Evolutionary conservation across 441 rosid genomes (phyloP).

Genomic region (Biscutella laevigata): DNA sequence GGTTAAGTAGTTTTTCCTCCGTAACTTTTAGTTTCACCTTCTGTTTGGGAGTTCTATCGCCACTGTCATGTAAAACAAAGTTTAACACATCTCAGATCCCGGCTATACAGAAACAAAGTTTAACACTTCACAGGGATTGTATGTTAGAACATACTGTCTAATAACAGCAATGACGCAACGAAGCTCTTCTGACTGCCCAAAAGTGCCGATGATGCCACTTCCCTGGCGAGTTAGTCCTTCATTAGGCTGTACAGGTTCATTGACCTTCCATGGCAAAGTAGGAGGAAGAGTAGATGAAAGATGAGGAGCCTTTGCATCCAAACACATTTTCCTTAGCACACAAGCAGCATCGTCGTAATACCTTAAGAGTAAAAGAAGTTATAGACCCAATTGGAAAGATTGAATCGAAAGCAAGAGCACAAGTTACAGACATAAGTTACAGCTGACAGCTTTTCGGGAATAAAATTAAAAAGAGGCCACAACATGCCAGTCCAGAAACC

Average conservation of each 20-base stretch:
- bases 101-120: conserved; percentile 14
- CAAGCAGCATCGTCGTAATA: conserved; percentile 99
- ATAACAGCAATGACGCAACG: conserved; percentile 96
- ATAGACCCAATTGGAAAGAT: too few relatives aligned
- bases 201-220: conserved; percentile 93
- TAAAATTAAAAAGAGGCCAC: too few relatives aligned
- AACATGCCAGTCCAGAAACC: neutral
- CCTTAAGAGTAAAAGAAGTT: conserved; percentile 39
- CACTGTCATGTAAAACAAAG: conserved; percentile 51
- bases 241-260: conserved; percentile 70
- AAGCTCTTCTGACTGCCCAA: conserved; percentile 96
- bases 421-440: too few relatives aligned
- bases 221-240: conserved; percentile 98
- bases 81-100: conserved; percentile 16
- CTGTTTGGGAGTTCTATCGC: conserved; percentile 99
- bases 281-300: conserved; percentile 92
- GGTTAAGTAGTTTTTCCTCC: conserved; percentile 86
- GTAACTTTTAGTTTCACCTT: conserved; percentile 98
- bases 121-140: conserved; percentile 5
- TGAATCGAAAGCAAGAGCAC: too few relatives aligned
- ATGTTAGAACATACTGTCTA: conserved; percentile 69
- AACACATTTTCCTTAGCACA: conserved; percentile 89
- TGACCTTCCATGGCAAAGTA: conserved; percentile 86
- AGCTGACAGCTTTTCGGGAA: too few relatives aligned
- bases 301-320: conserved; percentile 99